Conservation (phyloP, 2,329 filamentous ascomycete species). For the Chaetomiaceae sp. region DNA sequence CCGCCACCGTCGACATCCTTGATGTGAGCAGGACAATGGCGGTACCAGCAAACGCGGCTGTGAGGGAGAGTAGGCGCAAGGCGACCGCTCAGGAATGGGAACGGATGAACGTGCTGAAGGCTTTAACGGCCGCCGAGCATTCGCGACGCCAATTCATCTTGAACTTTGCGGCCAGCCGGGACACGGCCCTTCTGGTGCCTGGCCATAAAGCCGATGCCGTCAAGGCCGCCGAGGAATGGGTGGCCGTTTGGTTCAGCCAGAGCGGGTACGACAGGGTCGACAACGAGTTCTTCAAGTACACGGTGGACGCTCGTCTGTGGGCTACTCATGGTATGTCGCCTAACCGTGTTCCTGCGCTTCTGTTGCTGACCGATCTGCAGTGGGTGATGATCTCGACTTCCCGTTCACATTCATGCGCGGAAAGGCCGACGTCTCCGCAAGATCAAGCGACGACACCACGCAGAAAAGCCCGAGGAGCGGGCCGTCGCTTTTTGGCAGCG, state of each 20-base stretch:
- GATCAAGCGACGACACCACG: background rate
- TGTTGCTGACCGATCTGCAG: constrained; percentile 12
- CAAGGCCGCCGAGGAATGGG: constrained; percentile 24
- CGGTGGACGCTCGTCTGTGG: constrained; percentile 22
- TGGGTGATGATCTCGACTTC: constrained; percentile 19
- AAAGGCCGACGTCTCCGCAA: background rate
- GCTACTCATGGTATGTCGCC: constrained; percentile 13
- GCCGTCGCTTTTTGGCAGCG: background rate
- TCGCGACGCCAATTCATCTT: constrained; percentile 24
- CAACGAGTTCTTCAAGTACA: constrained; percentile 24
- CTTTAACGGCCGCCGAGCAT: constrained; percentile 23
- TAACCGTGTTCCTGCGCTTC: background rate
- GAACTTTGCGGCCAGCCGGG: constrained; percentile 22
- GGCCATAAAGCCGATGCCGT: constrained; percentile 22
- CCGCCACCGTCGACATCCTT: constrained; percentile 16
- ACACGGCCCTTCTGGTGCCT: constrained; percentile 21
- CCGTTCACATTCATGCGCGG: constrained; percentile 24
- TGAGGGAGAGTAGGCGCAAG: constrained; percentile 20
- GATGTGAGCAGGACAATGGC: constrained; percentile 12
- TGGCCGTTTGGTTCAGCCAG: constrained; percentile 17
- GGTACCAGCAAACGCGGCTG: constrained; percentile 20
- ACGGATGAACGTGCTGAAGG: constrained; percentile 22
- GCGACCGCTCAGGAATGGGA: constrained; percentile 19
- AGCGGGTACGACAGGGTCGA: constrained; percentile 14
- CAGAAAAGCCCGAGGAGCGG: constrained; percentile 4